Conservation (phyloP, 2,329 filamentous ascomycete species). For the Pestalotiopsis sp. region DNA sequence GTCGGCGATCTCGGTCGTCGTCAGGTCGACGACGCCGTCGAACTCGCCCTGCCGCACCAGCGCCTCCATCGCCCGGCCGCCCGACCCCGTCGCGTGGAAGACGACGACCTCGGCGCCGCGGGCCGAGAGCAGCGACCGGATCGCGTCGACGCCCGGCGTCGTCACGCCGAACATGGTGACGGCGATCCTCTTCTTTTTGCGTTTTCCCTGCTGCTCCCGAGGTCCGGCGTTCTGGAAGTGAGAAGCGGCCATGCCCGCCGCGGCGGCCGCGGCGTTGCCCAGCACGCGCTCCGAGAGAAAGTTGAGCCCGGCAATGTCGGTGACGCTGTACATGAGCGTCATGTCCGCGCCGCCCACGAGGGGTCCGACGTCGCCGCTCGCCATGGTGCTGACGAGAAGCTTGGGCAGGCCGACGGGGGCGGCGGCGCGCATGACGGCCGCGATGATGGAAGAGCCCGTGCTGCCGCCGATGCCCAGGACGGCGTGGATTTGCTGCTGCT, state of each 20-base stretch:
- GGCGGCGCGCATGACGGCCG: slow-evolving; percentile 61
- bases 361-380: slow-evolving; percentile 65
- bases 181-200: slow-evolving; percentile 54
- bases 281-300: slow-evolving; percentile 59
- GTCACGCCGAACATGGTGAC: slow-evolving; percentile 80
- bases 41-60: slow-evolving; percentile 60
- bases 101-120: slow-evolving; percentile 61
- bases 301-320: slow-evolving; percentile 71
- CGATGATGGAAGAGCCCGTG: slow-evolving; percentile 62
- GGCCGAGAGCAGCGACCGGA: slow-evolving; percentile 52
- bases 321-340: slow-evolving; percentile 71
- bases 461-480: slow-evolving; percentile 65
- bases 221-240: slow-evolving; percentile 33
- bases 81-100: slow-evolving; percentile 72
- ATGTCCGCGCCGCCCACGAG: slow-evolving; percentile 73
- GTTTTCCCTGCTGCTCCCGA: not conserved
- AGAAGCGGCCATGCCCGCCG: slow-evolving; percentile 58
- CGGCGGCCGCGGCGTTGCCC: slow-evolving; percentile 64
- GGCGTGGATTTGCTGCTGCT: slow-evolving; percentile 37
- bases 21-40: slow-evolving; percentile 71
- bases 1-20: slow-evolving; percentile 71
- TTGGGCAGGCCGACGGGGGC: slow-evolving; percentile 71
- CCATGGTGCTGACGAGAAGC: slow-evolving; percentile 71
- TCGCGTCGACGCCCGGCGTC: slow-evolving; percentile 63
- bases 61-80: slow-evolving; percentile 71